These are phyloP conservation scores for Solanum sitiens DNA, from an alignment of 257 asterid species.

Conservation along the genomic window DNA sequence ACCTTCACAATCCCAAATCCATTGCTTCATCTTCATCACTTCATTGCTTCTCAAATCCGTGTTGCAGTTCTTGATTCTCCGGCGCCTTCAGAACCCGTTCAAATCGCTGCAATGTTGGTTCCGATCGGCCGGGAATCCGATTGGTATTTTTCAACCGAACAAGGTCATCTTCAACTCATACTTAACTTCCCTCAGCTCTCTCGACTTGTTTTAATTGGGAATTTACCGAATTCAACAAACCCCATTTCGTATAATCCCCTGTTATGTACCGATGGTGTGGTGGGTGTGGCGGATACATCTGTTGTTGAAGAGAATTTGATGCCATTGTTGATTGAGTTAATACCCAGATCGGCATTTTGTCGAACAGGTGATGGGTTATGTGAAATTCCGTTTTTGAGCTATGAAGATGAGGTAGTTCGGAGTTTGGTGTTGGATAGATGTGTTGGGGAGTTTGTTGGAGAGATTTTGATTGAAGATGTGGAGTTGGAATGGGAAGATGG, in stretches of 20 bases:
- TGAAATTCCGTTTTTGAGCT: conserved; percentile 35
- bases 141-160: conserved; percentile 72
- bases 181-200: conserved; percentile 43
- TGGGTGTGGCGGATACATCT: neutral
- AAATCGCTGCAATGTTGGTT: conserved; percentile 58
- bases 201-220: conserved; percentile 60
- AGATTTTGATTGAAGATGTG: conserved; percentile 67
- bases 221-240: conserved; percentile 3
- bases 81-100: conserved; percentile 2
- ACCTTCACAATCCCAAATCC: conserved; percentile 55
- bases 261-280: neutral
- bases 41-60: conserved; percentile 30
- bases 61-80: conserved; percentile 73
- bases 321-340: conserved; percentile 42
- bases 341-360: conserved; percentile 48
- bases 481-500: conserved; percentile 29
- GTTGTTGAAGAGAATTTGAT: conserved; percentile 16
- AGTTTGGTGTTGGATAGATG: conserved; percentile 46
- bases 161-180: conserved; percentile 87
- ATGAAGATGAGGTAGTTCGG: conserved; percentile 55
- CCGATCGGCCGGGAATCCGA: conserved; percentile 74
- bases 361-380: conserved; percentile 20
- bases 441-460: conserved; percentile 58
- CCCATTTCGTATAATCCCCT: conserved; percentile 23
- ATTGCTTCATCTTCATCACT: conserved; percentile 9